Evolutionary conservation across 2,329 filamentous ascomycete species (phyloP).

Genomic region (Capronia epimyces): DNA sequence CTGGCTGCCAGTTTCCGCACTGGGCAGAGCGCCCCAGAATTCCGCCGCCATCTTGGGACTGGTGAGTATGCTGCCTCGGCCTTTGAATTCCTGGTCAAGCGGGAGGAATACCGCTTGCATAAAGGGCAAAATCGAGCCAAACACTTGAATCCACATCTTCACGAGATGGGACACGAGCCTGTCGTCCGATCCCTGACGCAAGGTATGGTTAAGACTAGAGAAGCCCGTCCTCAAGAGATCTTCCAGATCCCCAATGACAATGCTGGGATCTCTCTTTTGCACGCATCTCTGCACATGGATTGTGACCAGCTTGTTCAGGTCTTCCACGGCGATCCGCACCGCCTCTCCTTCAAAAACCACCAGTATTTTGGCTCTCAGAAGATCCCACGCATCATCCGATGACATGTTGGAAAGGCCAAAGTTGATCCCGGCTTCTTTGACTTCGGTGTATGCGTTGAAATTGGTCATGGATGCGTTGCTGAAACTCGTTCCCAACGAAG

Average conservation of each 20-base stretch:
- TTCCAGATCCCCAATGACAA: slow-evolving; percentile 58
- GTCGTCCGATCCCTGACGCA: slow-evolving; percentile 74
- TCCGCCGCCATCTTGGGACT: slow-evolving; percentile 69
- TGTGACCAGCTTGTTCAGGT: slow-evolving; percentile 58
- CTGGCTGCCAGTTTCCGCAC: slow-evolving; percentile 35
- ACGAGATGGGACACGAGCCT: slow-evolving; percentile 84
- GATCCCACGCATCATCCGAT: slow-evolving; percentile 60
- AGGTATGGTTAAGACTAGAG: slow-evolving; percentile 73
- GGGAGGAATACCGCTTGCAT: slow-evolving; percentile 93
- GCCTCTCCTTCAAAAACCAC: slow-evolving; percentile 62
- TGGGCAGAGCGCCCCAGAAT: slow-evolving; percentile 75
- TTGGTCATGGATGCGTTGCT: slow-evolving; percentile 22
- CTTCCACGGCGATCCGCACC: slow-evolving; percentile 59
- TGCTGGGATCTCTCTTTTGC: slow-evolving; percentile 53
- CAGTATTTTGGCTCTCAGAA: slow-evolving; percentile 58
- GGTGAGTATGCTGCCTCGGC: slow-evolving; percentile 71
- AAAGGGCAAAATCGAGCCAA: slow-evolving; percentile 84
- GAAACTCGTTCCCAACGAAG: slow-evolving; percentile 22
- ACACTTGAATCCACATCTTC: slow-evolving; percentile 90
- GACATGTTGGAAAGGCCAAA: slow-evolving; percentile 66
- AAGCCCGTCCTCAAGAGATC: slow-evolving; percentile 69
- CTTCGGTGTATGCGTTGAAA: slow-evolving; percentile 26
- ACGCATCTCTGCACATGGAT: slow-evolving; percentile 60
- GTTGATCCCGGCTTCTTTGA: slow-evolving; percentile 33
- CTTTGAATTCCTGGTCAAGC: slow-evolving; percentile 86